A percentile compares a stretch with the other conserved stretches of the same genome.
phyloP scores from a whole-genome alignment of 352 stramenopile species.

The Globisporangium orthogonon region DNA sequence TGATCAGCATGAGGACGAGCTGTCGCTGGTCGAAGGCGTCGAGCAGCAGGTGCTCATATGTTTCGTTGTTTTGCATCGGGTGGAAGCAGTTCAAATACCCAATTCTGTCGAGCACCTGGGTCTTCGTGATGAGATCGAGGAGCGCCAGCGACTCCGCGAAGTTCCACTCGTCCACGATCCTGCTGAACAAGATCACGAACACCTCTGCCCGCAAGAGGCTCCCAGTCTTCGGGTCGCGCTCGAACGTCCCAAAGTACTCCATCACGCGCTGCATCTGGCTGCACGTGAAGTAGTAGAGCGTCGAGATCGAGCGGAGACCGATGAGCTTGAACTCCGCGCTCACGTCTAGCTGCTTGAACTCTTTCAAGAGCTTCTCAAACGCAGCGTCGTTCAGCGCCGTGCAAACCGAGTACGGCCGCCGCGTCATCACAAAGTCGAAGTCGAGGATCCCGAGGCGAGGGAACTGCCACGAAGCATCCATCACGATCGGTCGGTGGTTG shows the following conservation, averaged over 20 bases:
- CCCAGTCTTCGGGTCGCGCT: slow-evolving; percentile 44
- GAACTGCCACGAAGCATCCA: slow-evolving; percentile 52
- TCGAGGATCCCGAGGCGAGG: slow-evolving; percentile 55
- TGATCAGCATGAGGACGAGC: slow-evolving; percentile 45
- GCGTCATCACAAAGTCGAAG: slow-evolving; percentile 69
- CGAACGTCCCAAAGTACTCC: slow-evolving; percentile 75
- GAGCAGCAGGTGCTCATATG: slow-evolving; percentile 41
- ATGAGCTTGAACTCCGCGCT: slow-evolving; percentile 58
- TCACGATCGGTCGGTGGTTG: slow-evolving; percentile 50
- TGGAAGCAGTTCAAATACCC: slow-evolving; percentile 61
- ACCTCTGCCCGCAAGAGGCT: slow-evolving; percentile 57
- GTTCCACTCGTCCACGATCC: slow-evolving; percentile 68
- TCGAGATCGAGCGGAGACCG: slow-evolving; percentile 62
- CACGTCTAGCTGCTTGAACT: slow-evolving; percentile 71
- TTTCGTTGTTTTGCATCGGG: slow-evolving; percentile 46
- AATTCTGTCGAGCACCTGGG: slow-evolving; percentile 55
- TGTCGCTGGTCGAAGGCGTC: slow-evolving; percentile 49
- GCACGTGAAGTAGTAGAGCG: slow-evolving; percentile 64
- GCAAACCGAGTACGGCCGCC: slow-evolving; percentile 42
- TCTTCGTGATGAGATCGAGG: slow-evolving; percentile 56
- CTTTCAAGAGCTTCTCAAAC: slow-evolving; percentile 72
- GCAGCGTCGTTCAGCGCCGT: slow-evolving; percentile 54
- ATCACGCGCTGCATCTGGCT: slow-evolving; percentile 66
- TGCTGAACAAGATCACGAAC: slow-evolving; percentile 60
- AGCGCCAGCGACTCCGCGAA: slow-evolving; percentile 57